Conservation (phyloP, 306 rosid species). For the Dalbergia oliveri region DNA sequence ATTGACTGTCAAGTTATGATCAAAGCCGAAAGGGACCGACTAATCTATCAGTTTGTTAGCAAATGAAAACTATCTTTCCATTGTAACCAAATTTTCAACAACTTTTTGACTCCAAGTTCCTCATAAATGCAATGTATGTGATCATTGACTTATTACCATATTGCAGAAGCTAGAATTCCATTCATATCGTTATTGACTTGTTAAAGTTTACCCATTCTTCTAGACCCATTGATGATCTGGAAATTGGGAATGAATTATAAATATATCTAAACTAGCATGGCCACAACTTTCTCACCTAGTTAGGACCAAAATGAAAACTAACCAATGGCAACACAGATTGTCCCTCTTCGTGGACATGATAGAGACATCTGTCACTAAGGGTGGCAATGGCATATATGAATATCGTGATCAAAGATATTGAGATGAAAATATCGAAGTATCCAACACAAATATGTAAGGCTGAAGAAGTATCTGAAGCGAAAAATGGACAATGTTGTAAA, state of each 20-base stretch:
- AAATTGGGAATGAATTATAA: background rate
- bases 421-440: conserved; percentile 11
- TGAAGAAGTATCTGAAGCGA: conserved; percentile 29
- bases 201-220: conserved; percentile 22
- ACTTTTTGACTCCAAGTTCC: conserved; percentile 38
- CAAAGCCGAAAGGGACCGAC: conserved; percentile 17
- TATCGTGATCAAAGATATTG: conserved; percentile 34
- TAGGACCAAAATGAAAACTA: conserved; percentile 24
- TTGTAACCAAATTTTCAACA: conserved; percentile 24
- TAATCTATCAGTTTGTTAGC: background rate
- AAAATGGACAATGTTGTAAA: conserved; percentile 40
- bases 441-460: conserved; percentile 31
- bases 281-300: conserved; percentile 17
- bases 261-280: conserved; percentile 12
- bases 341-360: conserved; percentile 36
- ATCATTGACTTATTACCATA: conserved; percentile 36
- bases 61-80: conserved; percentile 25
- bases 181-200: conserved; percentile 15
- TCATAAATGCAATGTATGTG: conserved; percentile 34
- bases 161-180: conserved; percentile 35
- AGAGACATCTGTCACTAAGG: conserved; percentile 17
- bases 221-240: background rate
- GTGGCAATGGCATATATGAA: conserved; percentile 23
- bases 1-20: conserved; percentile 25
- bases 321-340: conserved; percentile 21